phyloP scores from a whole-genome alignment of 2,329 filamentous ascomycete genomes.

The Cadophora luteo-olivacea region DNA sequence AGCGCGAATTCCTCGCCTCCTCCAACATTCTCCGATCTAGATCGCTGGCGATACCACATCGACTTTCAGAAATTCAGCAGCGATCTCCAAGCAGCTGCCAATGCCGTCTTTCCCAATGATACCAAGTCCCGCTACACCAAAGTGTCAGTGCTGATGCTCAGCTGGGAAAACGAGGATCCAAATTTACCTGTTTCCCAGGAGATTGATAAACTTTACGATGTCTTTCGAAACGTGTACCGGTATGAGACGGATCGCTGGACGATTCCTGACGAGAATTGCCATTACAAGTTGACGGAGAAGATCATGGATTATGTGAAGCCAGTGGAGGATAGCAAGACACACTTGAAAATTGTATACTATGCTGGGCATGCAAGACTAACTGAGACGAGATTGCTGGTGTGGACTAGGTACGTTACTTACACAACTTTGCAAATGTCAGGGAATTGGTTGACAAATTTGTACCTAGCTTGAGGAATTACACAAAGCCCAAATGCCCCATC shows the following conservation, averaged over 20 bases:
- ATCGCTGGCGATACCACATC: conserved; percentile 29
- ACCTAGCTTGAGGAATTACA: conserved; percentile 21
- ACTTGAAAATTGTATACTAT: conserved; percentile 67
- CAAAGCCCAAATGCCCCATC: conserved; percentile 21
- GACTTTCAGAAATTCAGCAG: conserved; percentile 25
- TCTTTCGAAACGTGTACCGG: conserved; percentile 62
- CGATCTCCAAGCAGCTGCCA: conserved; percentile 67
- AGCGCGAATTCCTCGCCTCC: conserved; percentile 25
- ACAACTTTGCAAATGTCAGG: not conserved
- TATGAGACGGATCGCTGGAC: conserved; percentile 63
- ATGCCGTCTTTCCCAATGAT: conserved; percentile 66
- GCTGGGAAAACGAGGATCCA: conserved; percentile 62
- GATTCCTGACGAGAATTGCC: conserved; percentile 62
- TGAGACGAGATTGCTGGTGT: conserved; percentile 62
- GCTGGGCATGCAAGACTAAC: conserved; percentile 62
- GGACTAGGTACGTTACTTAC: conserved; percentile 58
- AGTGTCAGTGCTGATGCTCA: conserved; percentile 62
- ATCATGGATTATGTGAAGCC: conserved; percentile 61
- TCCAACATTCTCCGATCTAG: conserved; percentile 22
- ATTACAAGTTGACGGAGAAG: conserved; percentile 61
- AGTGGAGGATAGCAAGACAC: conserved; percentile 55
- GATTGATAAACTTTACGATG: conserved; percentile 57
- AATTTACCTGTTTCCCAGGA: conserved; percentile 55
- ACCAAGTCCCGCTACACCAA: conserved; percentile 59
- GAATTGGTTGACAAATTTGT: not conserved